Evolutionary conservation across 768 basidiomycete species (phyloP), one percentile per base, ranked within the genome.

Genomic region (Strobilomyces confusus): DNA sequence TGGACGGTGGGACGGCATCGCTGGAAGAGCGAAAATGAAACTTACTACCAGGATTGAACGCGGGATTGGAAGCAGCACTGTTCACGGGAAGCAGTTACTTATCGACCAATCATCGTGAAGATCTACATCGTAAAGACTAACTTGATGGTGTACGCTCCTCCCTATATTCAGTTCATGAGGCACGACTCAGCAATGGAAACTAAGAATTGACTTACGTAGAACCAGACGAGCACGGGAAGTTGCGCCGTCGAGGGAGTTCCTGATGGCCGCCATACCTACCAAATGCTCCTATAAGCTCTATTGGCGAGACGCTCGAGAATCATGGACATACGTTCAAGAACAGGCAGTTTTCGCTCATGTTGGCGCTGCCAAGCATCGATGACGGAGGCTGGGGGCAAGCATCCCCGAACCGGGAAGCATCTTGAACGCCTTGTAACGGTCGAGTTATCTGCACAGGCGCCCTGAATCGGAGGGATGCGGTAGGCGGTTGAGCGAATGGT

Each of bases 401-500:
- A 54, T 80, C 72, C 0, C 81, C 80, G 53, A 83, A 84, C 9
- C 61, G 48, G 13, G 75, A 73, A 13, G 83, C 80, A 52, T 77
- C 62, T 33, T 71, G 65, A 2, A 80, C 53, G 0, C 52, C 69
- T 12, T 49, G 58, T 0, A 69, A 66, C 1, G 64, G 55, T 26
- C 57, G 59, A 17, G 67, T 66, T 51, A 82, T 72, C 4, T 71
- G 63, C 0, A 77, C 69, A 3, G 85, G 82, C 0, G 78, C 75
- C 55, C 78, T 79, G 68, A 87, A 84, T 3, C 84, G 76, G 41
- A 85, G 72, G 8, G 61, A 37, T 2, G 82, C 83, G 0, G 80
- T 58, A 0, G 85, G 85, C 2, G 83, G 73, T 54, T 77, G 67
- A 5, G 81, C 84, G 52, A 73, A 87, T 1, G 79, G 84, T 32